These are phyloP conservation scores for Phytophthora tentaculata DNA, from an alignment of 352 stramenopile species.

Conservation along the genomic window DNA sequence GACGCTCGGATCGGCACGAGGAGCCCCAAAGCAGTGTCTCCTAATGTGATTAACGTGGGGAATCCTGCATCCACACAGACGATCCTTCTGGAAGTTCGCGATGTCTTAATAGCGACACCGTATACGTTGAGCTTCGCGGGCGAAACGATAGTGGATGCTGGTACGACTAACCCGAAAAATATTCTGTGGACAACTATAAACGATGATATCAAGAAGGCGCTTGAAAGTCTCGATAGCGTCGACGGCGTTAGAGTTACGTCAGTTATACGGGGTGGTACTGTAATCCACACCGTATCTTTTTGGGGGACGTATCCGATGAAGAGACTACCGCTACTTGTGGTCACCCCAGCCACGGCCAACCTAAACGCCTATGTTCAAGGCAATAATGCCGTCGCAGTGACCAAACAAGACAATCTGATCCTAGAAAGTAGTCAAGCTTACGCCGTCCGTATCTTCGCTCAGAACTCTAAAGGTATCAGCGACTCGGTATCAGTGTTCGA, in stretches of 20 bases:
- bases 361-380: slow-evolving; percentile 48
- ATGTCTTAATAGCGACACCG: slow-evolving; percentile 28
- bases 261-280: slow-evolving; percentile 53
- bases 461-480: slow-evolving; percentile 69
- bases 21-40: slow-evolving; percentile 41
- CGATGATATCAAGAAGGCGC: slow-evolving; percentile 40
- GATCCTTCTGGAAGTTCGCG: slow-evolving; percentile 53
- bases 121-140: slow-evolving; percentile 64
- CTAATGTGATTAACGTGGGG: slow-evolving; percentile 54
- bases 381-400: slow-evolving; percentile 57
- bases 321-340: slow-evolving; percentile 53
- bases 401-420: slow-evolving; percentile 61
- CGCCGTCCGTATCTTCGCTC: slow-evolving; percentile 64
- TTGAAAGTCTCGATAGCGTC: slow-evolving; percentile 58
- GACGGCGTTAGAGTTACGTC: slow-evolving; percentile 70
- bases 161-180: slow-evolving; percentile 5
- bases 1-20: slow-evolving; percentile 53
- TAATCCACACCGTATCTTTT: slow-evolving; percentile 86
- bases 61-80: slow-evolving; percentile 66
- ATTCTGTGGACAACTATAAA: slow-evolving; percentile 52
- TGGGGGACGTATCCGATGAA: slow-evolving; percentile 78
- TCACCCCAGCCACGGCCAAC: slow-evolving; percentile 19
- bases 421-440: slow-evolving; percentile 59
- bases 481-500: slow-evolving; percentile 40
- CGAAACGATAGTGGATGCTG: slow-evolving; percentile 35